These are phyloP conservation scores for Cynanchum wilfordii DNA, from an alignment of 257 asterid species.

Conservation along the genomic window DNA sequence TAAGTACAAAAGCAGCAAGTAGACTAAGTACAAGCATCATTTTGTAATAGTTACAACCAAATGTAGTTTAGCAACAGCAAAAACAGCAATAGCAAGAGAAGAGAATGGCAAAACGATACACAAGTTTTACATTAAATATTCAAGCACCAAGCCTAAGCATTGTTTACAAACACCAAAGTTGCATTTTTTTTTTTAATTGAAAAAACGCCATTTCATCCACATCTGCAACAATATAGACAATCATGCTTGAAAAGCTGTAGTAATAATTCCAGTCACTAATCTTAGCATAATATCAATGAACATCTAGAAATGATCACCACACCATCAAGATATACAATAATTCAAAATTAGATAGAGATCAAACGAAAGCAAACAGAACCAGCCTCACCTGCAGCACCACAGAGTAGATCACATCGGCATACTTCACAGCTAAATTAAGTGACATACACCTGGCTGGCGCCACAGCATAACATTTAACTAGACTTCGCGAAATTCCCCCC, in stretches of 20 bases:
- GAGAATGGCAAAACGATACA: not conserved
- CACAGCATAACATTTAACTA: constrained; percentile 69
- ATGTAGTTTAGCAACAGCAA: not conserved
- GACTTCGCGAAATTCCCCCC: constrained; percentile 72
- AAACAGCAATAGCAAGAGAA: not conserved
- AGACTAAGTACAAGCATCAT: not conserved
- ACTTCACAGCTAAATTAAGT: constrained; percentile 87
- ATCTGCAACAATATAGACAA: not conserved
- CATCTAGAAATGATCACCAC: constrained; percentile 1
- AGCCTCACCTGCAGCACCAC: constrained; percentile 77
- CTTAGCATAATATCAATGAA: not conserved
- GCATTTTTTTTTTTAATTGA: not conserved
- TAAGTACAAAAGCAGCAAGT: too few species aligned
- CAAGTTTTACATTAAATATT: not conserved
- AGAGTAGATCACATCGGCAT: constrained; percentile 74
- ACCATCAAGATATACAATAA: not conserved
- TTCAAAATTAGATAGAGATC: not conserved
- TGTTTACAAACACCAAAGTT: not conserved
- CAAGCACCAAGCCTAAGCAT: not conserved
- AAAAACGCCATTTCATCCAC: not conserved
- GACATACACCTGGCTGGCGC: constrained; percentile 98
- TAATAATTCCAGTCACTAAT: not conserved
- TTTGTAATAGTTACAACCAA: not conserved
- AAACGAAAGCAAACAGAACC: not conserved
- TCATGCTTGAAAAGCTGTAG: not conserved